These are phyloP conservation scores for Seminavis robusta DNA, from an alignment of 108 stramenopile genomes.

Conservation along the genomic window DNA sequence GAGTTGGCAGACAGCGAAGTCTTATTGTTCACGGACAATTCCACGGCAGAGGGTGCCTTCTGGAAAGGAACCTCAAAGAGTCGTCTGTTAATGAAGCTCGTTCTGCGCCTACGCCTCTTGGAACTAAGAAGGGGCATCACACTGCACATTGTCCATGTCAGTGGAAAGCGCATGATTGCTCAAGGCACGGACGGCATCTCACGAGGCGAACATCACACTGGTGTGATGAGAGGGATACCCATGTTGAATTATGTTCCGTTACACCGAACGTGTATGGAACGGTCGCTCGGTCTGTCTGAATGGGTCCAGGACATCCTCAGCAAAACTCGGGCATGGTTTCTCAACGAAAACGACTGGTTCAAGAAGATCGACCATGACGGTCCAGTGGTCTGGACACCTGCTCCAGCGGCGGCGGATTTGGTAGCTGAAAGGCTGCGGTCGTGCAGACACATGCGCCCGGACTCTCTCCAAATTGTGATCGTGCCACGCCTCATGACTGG, in stretches of 20 bases:
- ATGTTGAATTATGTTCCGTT: neutral
- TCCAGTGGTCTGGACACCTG: no score
- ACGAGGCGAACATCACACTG: slow-evolving; percentile 11
- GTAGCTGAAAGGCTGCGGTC: no score
- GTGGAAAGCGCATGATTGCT: slow-evolving; percentile 23
- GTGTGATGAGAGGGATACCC: slow-evolving; percentile 7
- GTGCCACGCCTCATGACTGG: no score
- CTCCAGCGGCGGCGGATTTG: no score
- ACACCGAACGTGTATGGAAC: neutral
- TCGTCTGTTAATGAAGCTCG: slow-evolving; percentile 8
- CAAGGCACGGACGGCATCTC: slow-evolving; percentile 18
- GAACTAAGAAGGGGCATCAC: slow-evolving; percentile 9
- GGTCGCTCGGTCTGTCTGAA: no score
- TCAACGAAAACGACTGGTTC: slow-evolving; percentile 29
- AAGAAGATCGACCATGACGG: neutral
- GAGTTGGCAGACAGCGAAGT: slow-evolving; percentile 19
- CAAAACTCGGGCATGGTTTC: no score
- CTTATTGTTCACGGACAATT: slow-evolving; percentile 50
- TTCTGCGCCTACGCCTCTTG: slow-evolving; percentile 21
- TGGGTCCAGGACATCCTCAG: no score
- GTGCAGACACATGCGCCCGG: no score
- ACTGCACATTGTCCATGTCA: slow-evolving; percentile 21
- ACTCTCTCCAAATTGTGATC: no score
- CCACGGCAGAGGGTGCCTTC: slow-evolving; percentile 25
- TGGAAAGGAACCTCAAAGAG: slow-evolving; percentile 18